Evolutionary conservation across 2,329 filamentous ascomycete genomes (phyloP).

Genomic region (Dendryphion nanum): DNA sequence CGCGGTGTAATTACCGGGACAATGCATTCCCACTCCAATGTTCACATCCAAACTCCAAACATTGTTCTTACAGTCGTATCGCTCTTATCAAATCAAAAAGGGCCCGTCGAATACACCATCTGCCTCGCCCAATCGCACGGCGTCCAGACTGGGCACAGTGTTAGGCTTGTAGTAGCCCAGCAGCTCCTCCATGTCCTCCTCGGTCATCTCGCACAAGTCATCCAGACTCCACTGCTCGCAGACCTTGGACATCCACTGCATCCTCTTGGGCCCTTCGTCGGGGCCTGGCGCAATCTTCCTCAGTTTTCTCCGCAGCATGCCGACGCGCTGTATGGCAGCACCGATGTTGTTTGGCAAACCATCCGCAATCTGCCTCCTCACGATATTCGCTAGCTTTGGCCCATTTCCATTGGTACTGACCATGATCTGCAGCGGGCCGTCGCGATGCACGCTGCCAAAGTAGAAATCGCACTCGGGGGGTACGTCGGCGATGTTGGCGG

Average conservation of each 20-base stretch:
- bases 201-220: conserved; percentile 77
- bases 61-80: no score
- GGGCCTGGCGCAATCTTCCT: conserved; percentile 70
- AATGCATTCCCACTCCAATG: no score
- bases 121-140: conserved; percentile 41
- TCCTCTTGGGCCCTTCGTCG: conserved; percentile 79
- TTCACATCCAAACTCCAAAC: no score
- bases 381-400: conserved; percentile 82
- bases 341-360: conserved; percentile 77
- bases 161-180: conserved; percentile 67
- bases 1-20: no score
- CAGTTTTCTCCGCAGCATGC: conserved; percentile 74
- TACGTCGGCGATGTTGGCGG: conserved; percentile 95
- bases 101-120: conserved; percentile 48
- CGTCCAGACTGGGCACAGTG: conserved; percentile 43
- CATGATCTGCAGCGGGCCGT: conserved; percentile 96
- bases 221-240: conserved; percentile 85
- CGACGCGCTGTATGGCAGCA: conserved; percentile 81
- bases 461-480: conserved; percentile 98
- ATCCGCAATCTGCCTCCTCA: conserved; percentile 77
- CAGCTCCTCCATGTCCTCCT: conserved; percentile 79
- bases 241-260: conserved; percentile 93
- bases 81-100: conserved; percentile 45
- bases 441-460: conserved; percentile 92
- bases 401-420: conserved; percentile 98